Evolutionary conservation across 1,284 basidiomycete genomes (phyloP).

Genomic region (Ceratobasidium theobromae): DNA sequence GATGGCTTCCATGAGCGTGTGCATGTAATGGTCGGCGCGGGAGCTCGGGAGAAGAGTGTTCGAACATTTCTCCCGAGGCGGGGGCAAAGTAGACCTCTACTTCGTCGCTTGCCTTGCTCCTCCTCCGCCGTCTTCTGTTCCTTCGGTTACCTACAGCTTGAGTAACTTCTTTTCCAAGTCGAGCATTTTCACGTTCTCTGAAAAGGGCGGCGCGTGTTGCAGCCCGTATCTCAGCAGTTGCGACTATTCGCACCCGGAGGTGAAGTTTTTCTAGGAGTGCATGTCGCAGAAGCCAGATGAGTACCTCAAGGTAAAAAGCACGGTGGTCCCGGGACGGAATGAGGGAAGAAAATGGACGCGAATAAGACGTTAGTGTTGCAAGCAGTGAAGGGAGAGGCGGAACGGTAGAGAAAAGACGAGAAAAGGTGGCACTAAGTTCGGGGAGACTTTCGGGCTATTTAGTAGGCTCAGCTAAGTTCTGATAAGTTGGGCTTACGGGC

Average conservation of each 20-base stretch:
- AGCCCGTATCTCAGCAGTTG: slow-evolving; percentile 73
- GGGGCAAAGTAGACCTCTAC: slow-evolving; percentile 27
- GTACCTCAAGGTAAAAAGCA: slow-evolving; percentile 73
- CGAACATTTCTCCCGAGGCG: slow-evolving; percentile 16
- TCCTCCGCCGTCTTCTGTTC: slow-evolving; percentile 42
- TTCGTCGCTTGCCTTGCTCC: slow-evolving; percentile 46
- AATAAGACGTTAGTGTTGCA: slow-evolving; percentile 66
- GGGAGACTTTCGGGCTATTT: slow-evolving; percentile 52
- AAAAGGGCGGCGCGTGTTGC: slow-evolving; percentile 45
- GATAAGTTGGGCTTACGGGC: slow-evolving; percentile 54
- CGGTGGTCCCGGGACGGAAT: slow-evolving; percentile 68
- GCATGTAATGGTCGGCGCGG: neutral
- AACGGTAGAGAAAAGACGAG: slow-evolving; percentile 64
- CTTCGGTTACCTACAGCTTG: neutral
- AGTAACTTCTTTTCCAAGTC: slow-evolving; percentile 17
- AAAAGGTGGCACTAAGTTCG: slow-evolving; percentile 63
- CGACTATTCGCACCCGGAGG: slow-evolving; percentile 81
- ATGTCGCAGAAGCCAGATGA: slow-evolving; percentile 90
- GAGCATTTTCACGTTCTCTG: slow-evolving; percentile 21
- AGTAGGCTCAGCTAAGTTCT: neutral
- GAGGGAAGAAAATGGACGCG: slow-evolving; percentile 72
- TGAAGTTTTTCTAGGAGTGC: slow-evolving; percentile 86
- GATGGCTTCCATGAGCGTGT: slow-evolving; percentile 5
- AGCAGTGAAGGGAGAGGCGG: slow-evolving; percentile 75
- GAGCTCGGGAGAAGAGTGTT: slow-evolving; percentile 11